Base-by-base conservation (phyloP, 2,329 filamentous ascomycete genomes). In the Trichoderma oligosporum region DNA sequence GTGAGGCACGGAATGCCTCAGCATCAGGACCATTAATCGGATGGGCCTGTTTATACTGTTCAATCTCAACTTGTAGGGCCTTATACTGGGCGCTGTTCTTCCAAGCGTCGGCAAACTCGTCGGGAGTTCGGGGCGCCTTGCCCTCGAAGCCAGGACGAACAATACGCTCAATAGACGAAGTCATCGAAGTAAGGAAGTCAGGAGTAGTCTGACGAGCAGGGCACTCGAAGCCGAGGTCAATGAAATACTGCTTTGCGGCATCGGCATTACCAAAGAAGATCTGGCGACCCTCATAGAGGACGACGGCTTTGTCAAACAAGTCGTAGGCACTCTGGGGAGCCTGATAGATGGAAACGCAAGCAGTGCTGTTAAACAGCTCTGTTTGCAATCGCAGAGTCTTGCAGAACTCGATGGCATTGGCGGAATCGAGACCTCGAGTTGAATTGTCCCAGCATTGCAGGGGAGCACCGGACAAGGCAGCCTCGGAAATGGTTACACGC, bases 371-470 rank as follows among this genome's bases (percentile, higher is more conserved):
- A 60, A 84, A 86, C 29, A 89, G 78, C 65, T 89, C 85, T 1
- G 85, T 84, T 67, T 85, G 81, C 49, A 86, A 76, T 35, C 85
- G 82, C 7, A 91, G 75, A 1, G 85, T 89, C 73, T 83, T 86
- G 72, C 82, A 85, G 68, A 90, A 90, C 70, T 89, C 86, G 59
- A 90, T 80, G 52, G 87, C 87, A 70, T 89, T 90, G 71, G 86
- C 87, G 29, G 82, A 86, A 72, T 91, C 87, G 29, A 90, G 76
- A 71, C 87, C 87, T 73, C 87, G 79, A 24, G 87, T 90, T 38
- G 82, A 85, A 75, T 90, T 90, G 66, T 90, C 82, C 82, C 82
- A 85, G 74, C 82, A 84, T 66, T 85, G 82, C n/a, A 85, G 72
- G 8, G 82, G 81, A 2, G 82, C 79, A 31, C 77, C 78, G 12